These are phyloP conservation scores for Herpomyces periplanetae DNA, from an alignment of 2,329 filamentous ascomycete genomes.

Conservation along the genomic window DNA sequence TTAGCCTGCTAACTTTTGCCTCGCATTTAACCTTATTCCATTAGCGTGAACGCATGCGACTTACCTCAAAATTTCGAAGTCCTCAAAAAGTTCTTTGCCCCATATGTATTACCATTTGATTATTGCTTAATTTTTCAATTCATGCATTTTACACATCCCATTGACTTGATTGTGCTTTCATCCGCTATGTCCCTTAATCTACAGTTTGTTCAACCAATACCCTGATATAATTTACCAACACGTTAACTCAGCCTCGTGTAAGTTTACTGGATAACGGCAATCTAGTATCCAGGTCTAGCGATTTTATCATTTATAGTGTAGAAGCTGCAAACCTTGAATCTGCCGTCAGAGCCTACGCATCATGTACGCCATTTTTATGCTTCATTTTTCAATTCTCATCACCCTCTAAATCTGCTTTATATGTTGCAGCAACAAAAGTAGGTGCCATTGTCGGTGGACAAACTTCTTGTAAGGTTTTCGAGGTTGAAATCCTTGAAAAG, in stretches of 20 bases:
- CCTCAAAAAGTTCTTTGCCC: too few species aligned
- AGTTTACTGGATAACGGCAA: constrained; percentile 77
- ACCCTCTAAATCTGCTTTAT: constrained; percentile 2
- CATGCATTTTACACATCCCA: too few species aligned
- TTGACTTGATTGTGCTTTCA: constrained; percentile 4
- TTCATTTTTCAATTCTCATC: constrained; percentile 2
- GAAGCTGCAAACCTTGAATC: constrained; percentile 62
- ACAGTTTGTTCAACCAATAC: constrained; percentile 7
- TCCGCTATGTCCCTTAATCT: constrained; percentile 1
- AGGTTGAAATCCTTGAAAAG: constrained; percentile 66
- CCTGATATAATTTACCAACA: constrained; percentile 9
- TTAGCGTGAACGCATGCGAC: too few species aligned
- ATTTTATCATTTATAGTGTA: constrained; percentile 96
- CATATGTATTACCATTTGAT: too few species aligned
- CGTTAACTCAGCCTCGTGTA: constrained; percentile 23
- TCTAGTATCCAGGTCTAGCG: constrained; percentile 71
- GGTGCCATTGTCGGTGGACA: constrained; percentile 85
- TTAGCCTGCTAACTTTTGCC: too few species aligned
- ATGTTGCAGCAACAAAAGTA: constrained; percentile 38
- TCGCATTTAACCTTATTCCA: too few species aligned
- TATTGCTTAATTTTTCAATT: too few species aligned
- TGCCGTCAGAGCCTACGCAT: constrained; percentile 57
- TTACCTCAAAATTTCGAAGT: too few species aligned
- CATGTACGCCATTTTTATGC: constrained; percentile 21
- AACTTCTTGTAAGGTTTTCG: constrained; percentile 88